Evolutionary conservation across 2,329 filamentous ascomycete genomes (phyloP).

Genomic region (Biscogniauxia marginata): DNA sequence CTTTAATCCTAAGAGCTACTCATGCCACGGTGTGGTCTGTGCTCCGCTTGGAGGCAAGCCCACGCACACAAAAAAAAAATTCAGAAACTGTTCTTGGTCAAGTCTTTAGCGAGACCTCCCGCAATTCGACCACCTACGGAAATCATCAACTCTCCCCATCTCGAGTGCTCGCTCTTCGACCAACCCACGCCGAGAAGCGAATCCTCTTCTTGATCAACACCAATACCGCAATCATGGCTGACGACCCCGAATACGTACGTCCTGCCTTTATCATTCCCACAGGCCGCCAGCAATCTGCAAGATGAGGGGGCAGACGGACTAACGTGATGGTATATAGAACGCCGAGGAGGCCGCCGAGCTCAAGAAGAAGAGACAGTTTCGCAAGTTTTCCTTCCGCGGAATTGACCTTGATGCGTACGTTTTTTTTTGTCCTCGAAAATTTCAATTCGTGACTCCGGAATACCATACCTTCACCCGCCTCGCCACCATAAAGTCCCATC

Average conservation of each 20-base stretch:
- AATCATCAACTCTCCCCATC: constrained; percentile 24
- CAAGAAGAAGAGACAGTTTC: constrained; percentile 99
- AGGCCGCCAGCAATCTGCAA: not conserved
- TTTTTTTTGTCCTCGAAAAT: not conserved
- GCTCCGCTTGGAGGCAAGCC: constrained; percentile 18
- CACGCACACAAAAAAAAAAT: constrained; percentile 24
- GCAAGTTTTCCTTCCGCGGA: constrained; percentile 99
- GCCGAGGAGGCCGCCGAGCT: constrained; percentile 98
- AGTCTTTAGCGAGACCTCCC: constrained; percentile 19
- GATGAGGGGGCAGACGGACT: constrained; percentile 26
- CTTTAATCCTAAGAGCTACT: no score
- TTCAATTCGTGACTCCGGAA: not conserved
- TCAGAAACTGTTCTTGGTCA: constrained; percentile 10
- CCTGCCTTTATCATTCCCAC: constrained; percentile 20
- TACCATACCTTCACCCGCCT: not conserved
- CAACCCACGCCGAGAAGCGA: constrained; percentile 43
- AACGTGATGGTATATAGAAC: constrained; percentile 60
- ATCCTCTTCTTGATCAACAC: constrained; percentile 34
- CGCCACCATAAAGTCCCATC: not conserved
- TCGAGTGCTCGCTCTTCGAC: constrained; percentile 42
- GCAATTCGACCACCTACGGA: constrained; percentile 18
- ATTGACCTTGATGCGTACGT: constrained; percentile 98
- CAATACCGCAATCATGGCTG: constrained; percentile 70
- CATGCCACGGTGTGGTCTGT: constrained; percentile 8
- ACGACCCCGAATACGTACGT: constrained; percentile 78